Conservation (phyloP, 495 filamentous ascomycete genomes). For the Daldinia bambusicola region DNA sequence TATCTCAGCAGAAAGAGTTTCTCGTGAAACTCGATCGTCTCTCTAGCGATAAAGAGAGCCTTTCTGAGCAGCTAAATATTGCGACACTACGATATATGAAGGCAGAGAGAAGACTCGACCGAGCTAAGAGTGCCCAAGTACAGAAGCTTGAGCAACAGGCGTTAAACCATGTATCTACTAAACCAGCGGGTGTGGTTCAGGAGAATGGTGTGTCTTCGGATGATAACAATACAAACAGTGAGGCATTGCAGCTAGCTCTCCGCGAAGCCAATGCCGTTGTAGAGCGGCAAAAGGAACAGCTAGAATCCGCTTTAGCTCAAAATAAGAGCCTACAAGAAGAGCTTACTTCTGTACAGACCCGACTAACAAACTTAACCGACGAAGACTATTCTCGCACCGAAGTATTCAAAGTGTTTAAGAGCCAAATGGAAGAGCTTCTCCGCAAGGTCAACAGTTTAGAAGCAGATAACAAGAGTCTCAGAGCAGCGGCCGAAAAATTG, state of each 20-base stretch:
- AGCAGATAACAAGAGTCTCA: conserved; percentile 83
- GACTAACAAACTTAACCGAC: conserved; percentile 76
- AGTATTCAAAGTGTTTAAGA: conserved; percentile 89
- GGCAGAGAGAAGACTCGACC: conserved; percentile 92
- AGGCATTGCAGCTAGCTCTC: conserved; percentile 67
- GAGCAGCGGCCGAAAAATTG: conserved; percentile 83
- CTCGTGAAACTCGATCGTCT: conserved; percentile 79
- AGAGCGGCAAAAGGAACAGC: conserved; percentile 85
- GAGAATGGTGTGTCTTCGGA: conserved; percentile 67
- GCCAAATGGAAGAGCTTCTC: conserved; percentile 90
- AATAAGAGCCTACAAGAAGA: conserved; percentile 82
- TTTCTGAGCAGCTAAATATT: conserved; percentile 82
- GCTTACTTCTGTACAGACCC: conserved; percentile 70
- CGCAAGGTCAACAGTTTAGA: conserved; percentile 91
- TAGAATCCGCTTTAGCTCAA: conserved; percentile 79
- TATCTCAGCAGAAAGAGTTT: conserved; percentile 84
- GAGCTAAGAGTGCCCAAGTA: conserved; percentile 85
- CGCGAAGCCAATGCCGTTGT: conserved; percentile 78
- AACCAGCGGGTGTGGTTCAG: conserved; percentile 57
- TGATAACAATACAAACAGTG: conserved; percentile 67
- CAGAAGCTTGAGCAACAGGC: conserved; percentile 92
- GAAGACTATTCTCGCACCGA: conserved; percentile 94
- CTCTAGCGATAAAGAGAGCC: conserved; percentile 79
- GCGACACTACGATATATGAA: conserved; percentile 92
- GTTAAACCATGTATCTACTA: conserved; percentile 67